These are phyloP conservation scores for Suhomyces sp. DNA, from an alignment of 805 yeast species.

Conservation along the genomic window DNA sequence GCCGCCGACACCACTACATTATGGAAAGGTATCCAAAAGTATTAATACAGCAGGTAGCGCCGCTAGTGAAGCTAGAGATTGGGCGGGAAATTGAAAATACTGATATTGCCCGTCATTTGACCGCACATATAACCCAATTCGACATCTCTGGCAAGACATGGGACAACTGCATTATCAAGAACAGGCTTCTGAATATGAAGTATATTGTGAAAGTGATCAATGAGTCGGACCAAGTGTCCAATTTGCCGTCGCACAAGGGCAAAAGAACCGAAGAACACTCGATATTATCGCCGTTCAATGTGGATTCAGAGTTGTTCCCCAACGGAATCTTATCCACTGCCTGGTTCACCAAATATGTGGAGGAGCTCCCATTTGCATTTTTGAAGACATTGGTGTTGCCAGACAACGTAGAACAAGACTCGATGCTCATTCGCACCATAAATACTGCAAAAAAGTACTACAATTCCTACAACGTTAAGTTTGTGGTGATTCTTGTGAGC, in stretches of 20 bases:
- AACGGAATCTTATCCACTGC: conserved; percentile 26
- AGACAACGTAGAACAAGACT: conserved; percentile 8
- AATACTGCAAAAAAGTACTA: conserved; percentile 13
- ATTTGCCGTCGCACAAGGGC: background rate
- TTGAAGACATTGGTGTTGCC: conserved; percentile 19
- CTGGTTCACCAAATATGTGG: conserved; percentile 37
- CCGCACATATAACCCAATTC: conserved; percentile 13
- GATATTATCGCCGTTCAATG: conserved; percentile 36
- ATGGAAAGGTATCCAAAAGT: conserved; percentile 32
- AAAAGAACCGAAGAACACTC: conserved; percentile 20
- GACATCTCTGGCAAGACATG: conserved; percentile 23
- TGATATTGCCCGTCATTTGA: conserved; percentile 7
- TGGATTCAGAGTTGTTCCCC: conserved; percentile 27
- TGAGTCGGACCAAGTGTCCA: conserved; percentile 1
- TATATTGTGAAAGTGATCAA: conserved; percentile 20
- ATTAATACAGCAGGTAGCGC: conserved; percentile 35
- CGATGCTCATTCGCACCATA: conserved; percentile 14
- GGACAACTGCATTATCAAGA: conserved; percentile 39
- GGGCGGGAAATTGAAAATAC: conserved; percentile 13
- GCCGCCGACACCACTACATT: background rate
- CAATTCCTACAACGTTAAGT: conserved; percentile 12
- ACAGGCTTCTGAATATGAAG: conserved; percentile 32
- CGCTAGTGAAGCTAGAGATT: conserved; percentile 21
- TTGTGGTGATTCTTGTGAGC: conserved; percentile 22
- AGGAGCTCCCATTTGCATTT: conserved; percentile 31